Evolutionary conservation across 139 green algal species (phyloP), one percentile per base, ranked within the genome.

Genomic region (Pleodorina starrii): DNA sequence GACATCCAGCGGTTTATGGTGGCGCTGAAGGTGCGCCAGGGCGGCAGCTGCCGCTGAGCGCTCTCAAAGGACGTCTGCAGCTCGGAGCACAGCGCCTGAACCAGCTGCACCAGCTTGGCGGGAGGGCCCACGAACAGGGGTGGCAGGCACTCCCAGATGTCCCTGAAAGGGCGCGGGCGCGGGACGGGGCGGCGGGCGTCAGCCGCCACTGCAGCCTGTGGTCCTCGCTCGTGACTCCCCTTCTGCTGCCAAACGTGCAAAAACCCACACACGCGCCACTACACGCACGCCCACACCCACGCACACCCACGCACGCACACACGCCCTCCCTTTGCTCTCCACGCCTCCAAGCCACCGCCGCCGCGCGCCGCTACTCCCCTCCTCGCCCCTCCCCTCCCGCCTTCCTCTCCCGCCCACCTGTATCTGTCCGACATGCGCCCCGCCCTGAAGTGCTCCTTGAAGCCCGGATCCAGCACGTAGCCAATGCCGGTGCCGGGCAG

Each of bases 1-100:
- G 46, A 85, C 87, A 93, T 93, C 91, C 91, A 93, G 32, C 91
- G 84, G 77, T 89, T 89, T 48, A 94, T 92, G 43, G 86, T 90
- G 19, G 73, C 51, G 21, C 36, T 73, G 69, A 84, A 92, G 29
- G 71, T 60, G 43, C 91, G 81, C 91, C 91, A 94, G 59, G 91
- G 91, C 19, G 91, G 91, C 75, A 89, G 76, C 38, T 89, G 85
- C n/a, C 85, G 43, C 68, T 80, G 71, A 3, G 32, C 17, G 36
- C 60, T 77, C 25, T 90, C 54, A n/a, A 92, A 92, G 5, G 86
- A 89, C 0, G 77, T 44, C 43, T 83, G 54, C 81, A 94, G 69
- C 76, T 92, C 89, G 7, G 89, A 63, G 50, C 89, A 92, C 44
- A 94, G 86, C 74, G 83, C 51, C 91, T 94, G 91, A 43, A 94